phyloP scores from a whole-genome alignment of 2,329 filamentous ascomycete genomes.

The Colletotrichum incanum region DNA sequence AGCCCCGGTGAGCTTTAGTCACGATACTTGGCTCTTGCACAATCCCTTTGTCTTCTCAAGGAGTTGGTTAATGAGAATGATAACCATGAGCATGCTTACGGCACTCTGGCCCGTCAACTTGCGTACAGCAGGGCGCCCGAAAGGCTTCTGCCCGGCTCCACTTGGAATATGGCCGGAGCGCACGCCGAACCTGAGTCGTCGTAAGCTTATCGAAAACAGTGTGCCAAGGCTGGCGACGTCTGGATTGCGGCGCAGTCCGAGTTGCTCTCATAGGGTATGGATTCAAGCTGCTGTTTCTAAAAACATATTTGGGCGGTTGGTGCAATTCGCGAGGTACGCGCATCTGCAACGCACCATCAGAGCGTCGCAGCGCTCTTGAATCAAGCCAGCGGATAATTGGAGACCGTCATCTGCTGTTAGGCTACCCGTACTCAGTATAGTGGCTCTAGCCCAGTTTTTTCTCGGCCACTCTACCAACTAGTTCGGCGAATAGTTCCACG shows the following conservation, averaged over 20 bases:
- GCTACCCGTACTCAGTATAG: too few relatives aligned
- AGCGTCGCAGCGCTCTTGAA: not conserved
- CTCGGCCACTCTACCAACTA: too few relatives aligned
- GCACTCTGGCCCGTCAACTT: not conserved
- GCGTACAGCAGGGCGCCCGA: not conserved
- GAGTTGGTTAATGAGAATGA: not conserved
- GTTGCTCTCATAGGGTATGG: not conserved
- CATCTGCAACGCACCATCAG: not conserved
- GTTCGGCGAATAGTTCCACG: not conserved
- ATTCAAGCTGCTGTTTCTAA: not conserved
- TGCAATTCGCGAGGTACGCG: not conserved
- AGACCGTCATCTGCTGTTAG: not conserved
- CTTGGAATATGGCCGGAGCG: not conserved
- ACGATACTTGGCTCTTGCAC: not conserved
- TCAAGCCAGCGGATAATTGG: not conserved
- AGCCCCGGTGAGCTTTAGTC: not conserved
- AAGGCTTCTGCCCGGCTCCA: not conserved
- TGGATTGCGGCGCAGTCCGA: not conserved
- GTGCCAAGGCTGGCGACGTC: not conserved
- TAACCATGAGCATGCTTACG: too few relatives aligned
- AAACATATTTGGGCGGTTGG: not conserved
- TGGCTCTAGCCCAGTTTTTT: not conserved
- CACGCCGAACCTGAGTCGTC: not conserved
- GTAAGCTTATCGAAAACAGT: not conserved
- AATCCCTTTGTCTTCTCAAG: not conserved